Conservation (phyloP, 768 basidiomycete genomes). For the Fomitopsis serialis region DNA sequence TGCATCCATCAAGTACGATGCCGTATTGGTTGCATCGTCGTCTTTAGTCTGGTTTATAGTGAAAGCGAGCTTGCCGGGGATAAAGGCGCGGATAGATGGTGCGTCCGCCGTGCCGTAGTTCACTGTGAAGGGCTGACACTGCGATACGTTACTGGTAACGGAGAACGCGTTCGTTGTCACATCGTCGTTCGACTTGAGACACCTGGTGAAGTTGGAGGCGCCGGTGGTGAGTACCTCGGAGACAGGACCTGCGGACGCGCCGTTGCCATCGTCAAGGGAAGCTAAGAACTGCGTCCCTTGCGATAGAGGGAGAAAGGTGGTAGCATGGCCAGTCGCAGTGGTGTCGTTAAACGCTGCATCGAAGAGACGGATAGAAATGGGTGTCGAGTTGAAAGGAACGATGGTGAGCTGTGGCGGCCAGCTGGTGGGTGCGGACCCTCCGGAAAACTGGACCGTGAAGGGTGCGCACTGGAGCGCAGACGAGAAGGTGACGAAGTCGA, state of each 20-base stretch:
- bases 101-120: conserved; percentile 31
- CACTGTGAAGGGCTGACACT: conserved; percentile 47
- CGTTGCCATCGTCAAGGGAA: conserved; percentile 43
- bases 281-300: conserved; percentile 48
- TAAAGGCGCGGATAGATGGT: conserved; percentile 33
- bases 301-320: conserved; percentile 48
- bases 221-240: conserved; percentile 46
- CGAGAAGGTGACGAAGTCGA: conserved; percentile 30
- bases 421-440: conserved; percentile 28
- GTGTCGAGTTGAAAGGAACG: conserved; percentile 48
- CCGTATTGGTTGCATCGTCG: conserved; percentile 27
- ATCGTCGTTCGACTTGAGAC: conserved; percentile 26
- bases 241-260: conserved; percentile 33
- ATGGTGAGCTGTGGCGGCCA: conserved; percentile 44
- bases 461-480: conserved; percentile 46
- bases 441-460: conserved; percentile 40
- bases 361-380: conserved; percentile 42
- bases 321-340: conserved; percentile 34
- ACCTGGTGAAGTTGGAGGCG: conserved; percentile 37
- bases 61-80: conserved; percentile 22
- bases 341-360: conserved; percentile 28
- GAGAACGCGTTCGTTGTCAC: conserved; percentile 27
- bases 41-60: conserved; percentile 15
- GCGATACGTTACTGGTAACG: conserved; percentile 25
- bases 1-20: conserved; percentile 39